These are phyloP conservation scores for Malus sieversii DNA, from an alignment of 306 rosid genomes.

Conservation along the genomic window DNA sequence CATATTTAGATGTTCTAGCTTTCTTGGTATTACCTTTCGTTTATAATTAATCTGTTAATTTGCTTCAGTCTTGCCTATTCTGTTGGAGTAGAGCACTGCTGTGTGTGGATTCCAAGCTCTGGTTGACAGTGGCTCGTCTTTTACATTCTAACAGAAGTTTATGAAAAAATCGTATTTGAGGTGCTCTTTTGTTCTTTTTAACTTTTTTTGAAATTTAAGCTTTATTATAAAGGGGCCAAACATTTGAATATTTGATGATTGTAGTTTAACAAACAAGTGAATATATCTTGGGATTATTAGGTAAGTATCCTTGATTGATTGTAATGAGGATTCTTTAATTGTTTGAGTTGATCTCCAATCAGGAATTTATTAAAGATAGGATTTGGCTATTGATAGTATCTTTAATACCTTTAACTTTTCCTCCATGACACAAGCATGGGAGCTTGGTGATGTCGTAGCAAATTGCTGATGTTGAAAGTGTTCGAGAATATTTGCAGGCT, in stretches of 20 bases:
- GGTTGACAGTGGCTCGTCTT: conserved; percentile 53
- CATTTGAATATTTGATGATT: conserved; percentile 8
- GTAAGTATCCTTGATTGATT: too few relatives aligned
- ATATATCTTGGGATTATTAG: too few relatives aligned
- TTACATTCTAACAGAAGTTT: conserved; percentile 44
- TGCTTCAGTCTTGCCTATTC: conserved; percentile 31
- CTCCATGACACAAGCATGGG: too few relatives aligned
- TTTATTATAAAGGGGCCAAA: conserved; percentile 9
- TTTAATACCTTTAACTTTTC: too few relatives aligned
- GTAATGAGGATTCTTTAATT: too few relatives aligned
- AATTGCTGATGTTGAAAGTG: too few relatives aligned
- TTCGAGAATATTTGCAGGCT: too few relatives aligned
- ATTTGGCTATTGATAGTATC: too few relatives aligned
- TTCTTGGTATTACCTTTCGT: not conserved
- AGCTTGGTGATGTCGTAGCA: too few relatives aligned
- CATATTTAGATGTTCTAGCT: not conserved
- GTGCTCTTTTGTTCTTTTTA: conserved; percentile 16
- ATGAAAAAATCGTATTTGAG: conserved; percentile 36
- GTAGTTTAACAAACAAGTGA: conserved; percentile 54
- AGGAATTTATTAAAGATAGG: too few relatives aligned
- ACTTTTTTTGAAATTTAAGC: not conserved
- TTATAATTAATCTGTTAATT: not conserved
- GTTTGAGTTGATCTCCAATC: too few relatives aligned
- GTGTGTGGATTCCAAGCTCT: conserved; percentile 38
- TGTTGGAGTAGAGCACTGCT: conserved; percentile 46